Percentiles rank a stretch among this genome's conserved stretches.
These are phyloP conservation scores for Barnettozyma salicaria DNA, from an alignment of 805 yeast species.

Conservation along the genomic window DNA sequence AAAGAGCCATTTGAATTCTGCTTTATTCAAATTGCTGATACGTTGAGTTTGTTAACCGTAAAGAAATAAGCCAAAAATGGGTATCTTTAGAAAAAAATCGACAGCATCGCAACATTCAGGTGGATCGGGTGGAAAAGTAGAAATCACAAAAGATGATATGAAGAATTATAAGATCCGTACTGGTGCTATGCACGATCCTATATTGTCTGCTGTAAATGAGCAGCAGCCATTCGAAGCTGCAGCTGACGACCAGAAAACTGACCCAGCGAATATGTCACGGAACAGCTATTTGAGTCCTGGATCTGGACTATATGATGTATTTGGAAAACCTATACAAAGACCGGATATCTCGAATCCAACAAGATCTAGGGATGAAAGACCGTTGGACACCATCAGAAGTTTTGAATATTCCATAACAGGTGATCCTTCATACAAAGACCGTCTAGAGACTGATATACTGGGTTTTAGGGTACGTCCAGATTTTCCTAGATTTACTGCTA, in stretches of 20 bases:
- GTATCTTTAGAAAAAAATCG: constrained; percentile 38
- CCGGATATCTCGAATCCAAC: constrained; percentile 94
- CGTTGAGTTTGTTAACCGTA: too few relatives aligned
- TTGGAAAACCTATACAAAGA: constrained; percentile 71
- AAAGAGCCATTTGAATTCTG: too few relatives aligned
- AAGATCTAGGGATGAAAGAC: constrained; percentile 90
- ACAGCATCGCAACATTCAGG: constrained; percentile 26
- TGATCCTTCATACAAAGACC: constrained; percentile 71
- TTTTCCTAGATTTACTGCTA: constrained; percentile 51
- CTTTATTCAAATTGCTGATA: too few relatives aligned
- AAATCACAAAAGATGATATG: constrained; percentile 46
- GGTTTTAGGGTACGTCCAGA: constrained; percentile 85
- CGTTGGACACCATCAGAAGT: constrained; percentile 88
- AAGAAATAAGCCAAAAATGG: too few relatives aligned
- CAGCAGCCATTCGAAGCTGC: constrained; percentile 85
- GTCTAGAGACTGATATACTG: constrained; percentile 66
- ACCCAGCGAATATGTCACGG: constrained; percentile 25
- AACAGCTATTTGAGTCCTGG: constrained; percentile 30
- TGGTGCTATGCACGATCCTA: constrained; percentile 80
- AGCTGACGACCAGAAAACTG: constrained; percentile 10
- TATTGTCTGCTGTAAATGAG: constrained; percentile 87
- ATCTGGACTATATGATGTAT: constrained; percentile 66
- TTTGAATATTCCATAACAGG: constrained; percentile 95
- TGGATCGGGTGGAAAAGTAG: constrained; percentile 30
- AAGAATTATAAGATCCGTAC: constrained; percentile 57